These are phyloP conservation scores for Colletotrichum cordylinicola DNA, from an alignment of 2,329 filamentous ascomycete species.

Conservation along the genomic window DNA sequence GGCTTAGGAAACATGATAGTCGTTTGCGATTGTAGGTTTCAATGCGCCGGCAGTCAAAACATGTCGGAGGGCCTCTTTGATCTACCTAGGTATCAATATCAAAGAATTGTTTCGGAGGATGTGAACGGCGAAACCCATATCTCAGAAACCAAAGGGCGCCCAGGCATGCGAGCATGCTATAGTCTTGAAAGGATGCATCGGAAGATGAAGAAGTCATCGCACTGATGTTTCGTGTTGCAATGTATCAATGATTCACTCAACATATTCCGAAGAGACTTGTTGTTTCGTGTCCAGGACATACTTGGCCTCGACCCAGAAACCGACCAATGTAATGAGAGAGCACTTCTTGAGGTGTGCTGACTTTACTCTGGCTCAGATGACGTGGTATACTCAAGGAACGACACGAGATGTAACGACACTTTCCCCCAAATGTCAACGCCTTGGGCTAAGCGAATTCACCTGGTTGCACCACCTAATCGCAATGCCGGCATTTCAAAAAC, in stretches of 20 bases:
- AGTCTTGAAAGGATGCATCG: neutral
- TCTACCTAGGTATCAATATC: neutral
- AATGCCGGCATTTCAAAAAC: neutral
- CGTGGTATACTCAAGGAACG: neutral
- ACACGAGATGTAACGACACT: neutral
- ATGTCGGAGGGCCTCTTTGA: neutral
- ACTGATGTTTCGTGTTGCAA: neutral
- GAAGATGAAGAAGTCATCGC: neutral
- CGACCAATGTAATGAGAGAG: neutral
- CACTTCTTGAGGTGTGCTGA: neutral
- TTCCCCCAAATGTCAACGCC: neutral
- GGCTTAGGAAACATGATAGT: neutral
- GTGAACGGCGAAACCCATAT: fast-evolving
- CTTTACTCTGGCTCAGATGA: neutral
- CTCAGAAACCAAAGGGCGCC: neutral
- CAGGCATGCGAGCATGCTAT: neutral
- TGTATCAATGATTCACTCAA: neutral
- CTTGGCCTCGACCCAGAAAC: neutral
- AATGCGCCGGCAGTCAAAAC: neutral
- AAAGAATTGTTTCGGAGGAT: neutral
- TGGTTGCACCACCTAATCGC: neutral
- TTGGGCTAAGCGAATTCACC: neutral
- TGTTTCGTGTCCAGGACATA: neutral
- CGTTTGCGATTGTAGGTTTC: neutral
- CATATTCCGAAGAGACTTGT: neutral